phyloP scores from a whole-genome alignment of 2,329 filamentous ascomycete species.

The Hypoxylon sp. region DNA sequence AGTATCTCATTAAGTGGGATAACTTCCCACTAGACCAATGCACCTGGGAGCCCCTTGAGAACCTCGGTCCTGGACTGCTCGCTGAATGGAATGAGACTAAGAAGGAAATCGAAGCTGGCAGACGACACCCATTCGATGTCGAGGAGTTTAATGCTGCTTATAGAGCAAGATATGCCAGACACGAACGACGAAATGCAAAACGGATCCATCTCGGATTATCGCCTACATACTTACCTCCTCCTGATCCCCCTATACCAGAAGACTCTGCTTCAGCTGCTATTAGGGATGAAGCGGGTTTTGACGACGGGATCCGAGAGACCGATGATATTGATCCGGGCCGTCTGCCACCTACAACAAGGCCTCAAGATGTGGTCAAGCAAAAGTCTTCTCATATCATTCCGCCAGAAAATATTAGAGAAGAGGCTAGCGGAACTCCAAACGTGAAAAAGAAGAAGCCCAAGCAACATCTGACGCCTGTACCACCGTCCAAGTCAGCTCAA shows the following conservation, averaged over 20 bases:
- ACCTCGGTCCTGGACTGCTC: conserved; percentile 60
- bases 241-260: conserved; percentile 34
- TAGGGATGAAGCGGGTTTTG: conserved; percentile 34
- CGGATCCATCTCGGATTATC: conserved; percentile 58
- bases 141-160: conserved; percentile 57
- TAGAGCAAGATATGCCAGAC: conserved; percentile 56
- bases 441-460: conserved; percentile 32
- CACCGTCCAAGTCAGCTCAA: conserved; percentile 28
- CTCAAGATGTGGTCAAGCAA: conserved; percentile 43
- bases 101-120: conserved; percentile 54
- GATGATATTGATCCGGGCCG: conserved; percentile 30
- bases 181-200: conserved; percentile 62
- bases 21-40: conserved; percentile 70
- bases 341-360: conserved; percentile 13
- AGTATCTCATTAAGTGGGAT: conserved; percentile 76
- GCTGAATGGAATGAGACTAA: conserved; percentile 62
- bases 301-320: conserved; percentile 52
- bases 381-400: conserved; percentile 42
- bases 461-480: conserved; percentile 18
- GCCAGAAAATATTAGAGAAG: conserved; percentile 22
- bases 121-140: conserved; percentile 58
- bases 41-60: conserved; percentile 69
- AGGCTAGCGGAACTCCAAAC: conserved; percentile 3
- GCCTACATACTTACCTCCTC: conserved; percentile 42
- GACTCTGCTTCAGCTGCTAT: conserved; percentile 15